These are phyloP conservation scores for Gracilariopsis chorda DNA, from an alignment of 23 red algal species.

Conservation along the genomic window DNA sequence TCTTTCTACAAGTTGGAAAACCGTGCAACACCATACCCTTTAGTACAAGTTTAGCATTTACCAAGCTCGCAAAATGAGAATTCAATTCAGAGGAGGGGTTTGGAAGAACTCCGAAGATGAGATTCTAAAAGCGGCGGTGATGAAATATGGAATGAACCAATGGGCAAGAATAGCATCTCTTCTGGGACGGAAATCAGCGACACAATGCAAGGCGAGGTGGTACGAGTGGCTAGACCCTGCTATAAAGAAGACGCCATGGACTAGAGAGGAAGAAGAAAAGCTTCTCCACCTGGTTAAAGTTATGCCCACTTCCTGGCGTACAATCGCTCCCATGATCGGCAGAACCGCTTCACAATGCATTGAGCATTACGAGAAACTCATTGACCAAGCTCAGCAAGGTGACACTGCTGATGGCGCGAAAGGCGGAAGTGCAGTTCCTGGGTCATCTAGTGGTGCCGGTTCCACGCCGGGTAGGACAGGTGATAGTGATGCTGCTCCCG, in stretches of 20 bases:
- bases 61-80: conserved; percentile 64
- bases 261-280: conserved; percentile 81
- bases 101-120: conserved; percentile 95
- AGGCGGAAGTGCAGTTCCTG: background rate
- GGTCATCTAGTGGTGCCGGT: background rate
- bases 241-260: conserved; percentile 85
- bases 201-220: conserved; percentile 90
- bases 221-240: conserved; percentile 86
- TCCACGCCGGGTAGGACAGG: background rate
- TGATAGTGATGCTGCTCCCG: conserved; percentile 47
- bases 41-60: no score
- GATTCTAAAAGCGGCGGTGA: conserved; percentile 91
- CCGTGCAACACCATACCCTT: background rate
- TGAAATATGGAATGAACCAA: conserved; percentile 93
- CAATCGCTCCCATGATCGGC: conserved; percentile 84
- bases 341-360: conserved; percentile 89
- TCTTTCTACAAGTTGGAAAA: background rate
- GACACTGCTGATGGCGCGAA: background rate
- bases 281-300: conserved; percentile 85
- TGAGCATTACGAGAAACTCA: conserved; percentile 81
- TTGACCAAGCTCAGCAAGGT: conserved; percentile 70
- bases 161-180: conserved; percentile 91
- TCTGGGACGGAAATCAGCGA: conserved; percentile 73
- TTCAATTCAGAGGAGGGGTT: conserved; percentile 65
- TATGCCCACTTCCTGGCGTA: conserved; percentile 87